phyloP scores from a whole-genome alignment of 164 flowering plant genomes.

The Protea cynaroides region DNA sequence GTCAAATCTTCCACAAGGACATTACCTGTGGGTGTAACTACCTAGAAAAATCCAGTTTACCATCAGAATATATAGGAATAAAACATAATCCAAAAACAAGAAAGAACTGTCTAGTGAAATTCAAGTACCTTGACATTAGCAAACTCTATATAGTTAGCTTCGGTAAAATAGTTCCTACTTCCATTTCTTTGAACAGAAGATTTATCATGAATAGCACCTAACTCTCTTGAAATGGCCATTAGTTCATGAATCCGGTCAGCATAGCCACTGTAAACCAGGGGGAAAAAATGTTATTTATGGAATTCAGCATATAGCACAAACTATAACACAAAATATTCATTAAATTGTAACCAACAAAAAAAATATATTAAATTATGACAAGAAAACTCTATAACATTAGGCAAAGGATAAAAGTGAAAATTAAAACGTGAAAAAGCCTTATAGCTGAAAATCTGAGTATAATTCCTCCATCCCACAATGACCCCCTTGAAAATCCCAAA shows the following conservation, averaged over 20 bases:
- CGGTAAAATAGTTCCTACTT: conserved; percentile 64
- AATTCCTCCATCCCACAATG: too few relatives aligned
- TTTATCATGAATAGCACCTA: conserved; percentile 43
- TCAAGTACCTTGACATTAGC: conserved; percentile 71
- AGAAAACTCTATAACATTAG: too few relatives aligned
- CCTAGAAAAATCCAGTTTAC: conserved; percentile 42
- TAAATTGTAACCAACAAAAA: too few relatives aligned
- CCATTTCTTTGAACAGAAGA: conserved; percentile 46
- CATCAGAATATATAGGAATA: conserved; percentile 3
- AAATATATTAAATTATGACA: too few relatives aligned
- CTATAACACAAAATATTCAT: too few relatives aligned
- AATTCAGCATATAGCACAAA: background rate
- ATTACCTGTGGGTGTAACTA: conserved; percentile 96
- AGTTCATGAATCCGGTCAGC: conserved; percentile 98
- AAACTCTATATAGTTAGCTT: conserved; percentile 85
- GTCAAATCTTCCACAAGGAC: conserved; percentile 83
- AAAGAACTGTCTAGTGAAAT: background rate
- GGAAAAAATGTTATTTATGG: background rate
- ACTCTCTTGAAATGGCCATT: conserved; percentile 67
- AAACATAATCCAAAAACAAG: background rate
- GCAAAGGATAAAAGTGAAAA: too few relatives aligned
- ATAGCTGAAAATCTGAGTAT: too few relatives aligned
- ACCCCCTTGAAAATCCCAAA: too few relatives aligned
- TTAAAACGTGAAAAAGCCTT: too few relatives aligned
- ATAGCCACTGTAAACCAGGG: conserved; percentile 73